Base-by-base conservation (phyloP, 495 filamentous ascomycete species). In the Neurospora pannonica region DNA sequence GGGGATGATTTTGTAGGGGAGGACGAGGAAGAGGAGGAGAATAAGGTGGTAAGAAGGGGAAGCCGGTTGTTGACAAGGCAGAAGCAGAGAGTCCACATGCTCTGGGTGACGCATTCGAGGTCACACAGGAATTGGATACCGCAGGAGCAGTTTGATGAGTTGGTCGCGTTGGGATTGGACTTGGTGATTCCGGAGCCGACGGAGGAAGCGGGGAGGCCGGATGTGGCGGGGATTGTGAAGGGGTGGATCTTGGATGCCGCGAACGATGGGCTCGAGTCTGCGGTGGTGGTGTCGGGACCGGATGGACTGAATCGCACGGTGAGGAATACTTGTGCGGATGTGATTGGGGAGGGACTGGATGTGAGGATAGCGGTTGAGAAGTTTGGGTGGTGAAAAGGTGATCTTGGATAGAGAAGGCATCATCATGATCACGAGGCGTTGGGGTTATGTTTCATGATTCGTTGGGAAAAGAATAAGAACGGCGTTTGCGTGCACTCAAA, bases 81-180 rank as follows among this genome's bases (percentile, higher is more conserved):
- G 19, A 78, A 79, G 71, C 85, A 82, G 71, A 46, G 46, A 36
- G 83, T 90, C 0, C 79, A 85, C 70, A 77, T 91, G n/a, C 83
- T 91, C 43, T 90, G 88, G 89, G 81, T 90, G 9, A 83, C 87
- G 31, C 87, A 88, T 74, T 80, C 88, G 6, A 72, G 80, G 10
- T 80, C 79, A 15, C 89, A 90, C 72, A 77, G 81, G 17, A 79
- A 79, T 4, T 90, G 89, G 89, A 71, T 90, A 19, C 81, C 84
- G 1, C 74, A 78, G 19, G 80, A 85, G 43, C 81, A 85, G 72
- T 77, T 89, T 9, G 74, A 82, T 28, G 82, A 88, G 72, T 76
- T 88, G 17, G 78, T 82, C 37, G 74, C 79, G 34, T 77, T 75
- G 70, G 89, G 88, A 7, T 78, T 88, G 11, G 78, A 86, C 24